Evolutionary conservation across 2,329 filamentous ascomycete species (phyloP).

Genomic region (Emmonsiellopsis sp.): DNA sequence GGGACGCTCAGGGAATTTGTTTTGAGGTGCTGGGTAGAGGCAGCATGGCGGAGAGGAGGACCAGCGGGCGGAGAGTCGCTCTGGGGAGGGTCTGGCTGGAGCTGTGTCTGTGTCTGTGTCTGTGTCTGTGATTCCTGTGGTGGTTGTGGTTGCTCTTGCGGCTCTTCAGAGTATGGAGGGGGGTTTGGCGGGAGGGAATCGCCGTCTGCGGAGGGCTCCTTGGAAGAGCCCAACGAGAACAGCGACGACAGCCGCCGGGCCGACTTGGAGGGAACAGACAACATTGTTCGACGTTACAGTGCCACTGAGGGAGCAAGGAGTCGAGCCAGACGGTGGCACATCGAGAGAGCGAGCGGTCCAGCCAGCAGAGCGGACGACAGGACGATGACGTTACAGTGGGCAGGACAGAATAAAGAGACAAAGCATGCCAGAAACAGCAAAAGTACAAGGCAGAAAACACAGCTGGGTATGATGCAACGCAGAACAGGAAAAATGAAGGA

Average conservation of each 20-base stretch:
- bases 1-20: neutral
- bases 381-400: too few relatives aligned
- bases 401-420: too few relatives aligned
- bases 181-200: neutral
- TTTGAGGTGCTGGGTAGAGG: slow-evolving; percentile 10
- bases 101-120: neutral
- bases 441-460: too few relatives aligned
- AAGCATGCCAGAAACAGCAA: too few relatives aligned
- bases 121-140: too few relatives aligned
- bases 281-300: slow-evolving; percentile 4
- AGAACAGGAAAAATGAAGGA: too few relatives aligned
- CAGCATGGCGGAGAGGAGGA: slow-evolving; percentile 6
- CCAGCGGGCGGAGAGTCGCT: neutral
- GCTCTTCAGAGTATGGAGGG: neutral
- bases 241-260: slow-evolving; percentile 38
- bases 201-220: slow-evolving; percentile 15
- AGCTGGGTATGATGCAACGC: too few relatives aligned
- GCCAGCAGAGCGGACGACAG: too few relatives aligned
- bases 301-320: neutral
- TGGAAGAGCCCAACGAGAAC: slow-evolving; percentile 31
- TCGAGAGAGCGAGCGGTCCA: too few relatives aligned
- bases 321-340: too few relatives aligned
- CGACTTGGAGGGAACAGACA: slow-evolving; percentile 33
- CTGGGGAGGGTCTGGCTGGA: neutral
- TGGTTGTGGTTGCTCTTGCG: neutral